Conservation (phyloP, 2,329 filamentous ascomycete species). For the Fusarium sp. region DNA sequence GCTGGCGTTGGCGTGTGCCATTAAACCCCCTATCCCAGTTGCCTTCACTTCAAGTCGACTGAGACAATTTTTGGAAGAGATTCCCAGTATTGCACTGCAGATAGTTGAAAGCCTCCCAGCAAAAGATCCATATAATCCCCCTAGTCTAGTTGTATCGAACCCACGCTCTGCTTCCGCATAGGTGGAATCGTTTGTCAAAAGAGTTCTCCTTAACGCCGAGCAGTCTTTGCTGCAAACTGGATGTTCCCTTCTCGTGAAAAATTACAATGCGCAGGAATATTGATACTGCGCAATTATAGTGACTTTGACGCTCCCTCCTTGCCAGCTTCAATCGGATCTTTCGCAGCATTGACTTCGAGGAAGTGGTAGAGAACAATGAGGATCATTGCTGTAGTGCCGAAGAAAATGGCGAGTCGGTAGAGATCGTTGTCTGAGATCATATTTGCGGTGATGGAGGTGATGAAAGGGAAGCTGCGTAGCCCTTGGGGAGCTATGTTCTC, state of each 20-base stretch:
- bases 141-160: slow-evolving; percentile 3
- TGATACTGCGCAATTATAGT: slow-evolving; percentile 18
- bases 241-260: slow-evolving; percentile 13
- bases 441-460: slow-evolving; percentile 48
- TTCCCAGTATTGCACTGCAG: not conserved
- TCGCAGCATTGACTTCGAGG: slow-evolving; percentile 83
- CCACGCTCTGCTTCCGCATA: slow-evolving; percentile 1
- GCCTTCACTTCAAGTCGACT: not conserved
- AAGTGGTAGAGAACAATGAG: slow-evolving; percentile 96
- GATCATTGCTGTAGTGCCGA: slow-evolving; percentile 88
- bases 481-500: slow-evolving; percentile 5
- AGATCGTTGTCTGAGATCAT: slow-evolving; percentile 97
- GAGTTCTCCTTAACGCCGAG: slow-evolving; percentile 33
- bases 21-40: not conserved
- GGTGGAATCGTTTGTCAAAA: slow-evolving; percentile 7
- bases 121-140: not conserved
- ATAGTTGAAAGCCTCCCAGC: not conserved
- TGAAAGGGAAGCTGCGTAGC: slow-evolving; percentile 1
- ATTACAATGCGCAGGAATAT: slow-evolving; percentile 18
- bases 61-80: not conserved
- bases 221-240: slow-evolving; percentile 23
- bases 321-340: slow-evolving; percentile 13
- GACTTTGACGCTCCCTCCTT: slow-evolving; percentile 28
- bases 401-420: slow-evolving; percentile 91
- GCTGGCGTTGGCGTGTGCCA: not conserved